Evolutionary conservation across 768 basidiomycete species (phyloP), one percentile per base, ranked within the genome.

Genomic region (Phylloporus sp.): DNA sequence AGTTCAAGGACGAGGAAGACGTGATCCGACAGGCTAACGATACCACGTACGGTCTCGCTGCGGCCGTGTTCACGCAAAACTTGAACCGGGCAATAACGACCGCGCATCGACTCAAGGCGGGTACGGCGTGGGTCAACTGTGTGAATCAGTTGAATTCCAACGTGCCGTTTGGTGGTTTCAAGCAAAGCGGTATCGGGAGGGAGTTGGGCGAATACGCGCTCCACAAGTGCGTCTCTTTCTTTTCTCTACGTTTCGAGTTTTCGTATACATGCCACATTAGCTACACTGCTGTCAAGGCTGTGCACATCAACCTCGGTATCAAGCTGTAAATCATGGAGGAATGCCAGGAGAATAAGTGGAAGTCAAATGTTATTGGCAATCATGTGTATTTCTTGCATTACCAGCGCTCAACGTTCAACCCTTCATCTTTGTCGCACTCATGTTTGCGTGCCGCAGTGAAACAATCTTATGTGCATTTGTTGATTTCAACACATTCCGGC

Each of bases 81-180:
- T 67, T 95, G 70, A 80, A 77, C 54, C 76, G 84, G 22, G 90
- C 88, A 0, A 68, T 94, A 44, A 69, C 71, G 48, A 80, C 82
- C 3, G 86, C 89, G 8, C 82, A 90, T 62, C 74, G 68, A 48
- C 70, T 97, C 49, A 77, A 87, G 58, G 86, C 90, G 5, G 93
- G 93, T 27, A 91, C 89, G 6, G 79, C 75, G 4, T 92, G 86
- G 84, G 72, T 84, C 35, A 70, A 69, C 48, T 68, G 63, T 34
- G 44, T 57, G 10, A 67, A 71, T 45, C 52, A 57, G 24, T 41
- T 63, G 23, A 20, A 59, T 23, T 46, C 61, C 6, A 49, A 73
- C 22, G 72, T 88, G 17, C 87, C 90, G 0, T 92, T 92, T 60
- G 90, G 90, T 50, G 90, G 90, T 9, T 91, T 75, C 75, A 93